A percentile compares a stretch with the other conserved stretches of the same genome.
phyloP scores from a whole-genome alignment of 495 filamentous ascomycete species.

The Penicillium nucicola region DNA sequence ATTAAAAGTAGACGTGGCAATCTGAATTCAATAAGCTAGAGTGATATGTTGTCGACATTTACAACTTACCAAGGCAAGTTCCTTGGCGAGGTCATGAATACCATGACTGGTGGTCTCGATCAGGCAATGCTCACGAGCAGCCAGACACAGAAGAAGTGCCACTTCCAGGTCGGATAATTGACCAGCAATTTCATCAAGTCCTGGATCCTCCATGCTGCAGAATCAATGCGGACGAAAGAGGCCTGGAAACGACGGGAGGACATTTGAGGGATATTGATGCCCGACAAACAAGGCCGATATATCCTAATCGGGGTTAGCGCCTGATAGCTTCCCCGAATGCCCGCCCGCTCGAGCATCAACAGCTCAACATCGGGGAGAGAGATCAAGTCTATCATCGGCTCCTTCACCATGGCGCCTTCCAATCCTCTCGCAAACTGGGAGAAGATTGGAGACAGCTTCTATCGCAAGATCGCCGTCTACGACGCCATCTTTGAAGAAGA shows the following conservation, averaged over 20 bases:
- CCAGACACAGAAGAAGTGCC: constrained; percentile 74
- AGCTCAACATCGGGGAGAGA: constrained; percentile 6
- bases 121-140: constrained; percentile 81
- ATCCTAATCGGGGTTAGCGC: constrained; percentile 16
- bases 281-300: constrained; percentile 4
- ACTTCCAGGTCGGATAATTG: constrained; percentile 85
- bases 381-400: constrained; percentile 7
- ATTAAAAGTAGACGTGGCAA: constrained; percentile 67
- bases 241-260: not conserved
- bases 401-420: constrained; percentile 37
- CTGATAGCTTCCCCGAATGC: constrained; percentile 1
- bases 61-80: constrained; percentile 62
- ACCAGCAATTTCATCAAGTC: constrained; percentile 62
- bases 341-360: constrained; percentile 8
- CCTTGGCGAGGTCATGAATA: constrained; percentile 62
- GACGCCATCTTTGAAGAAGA: constrained; percentile 88
- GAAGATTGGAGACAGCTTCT: constrained; percentile 84
- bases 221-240: not conserved
- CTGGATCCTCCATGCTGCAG: constrained; percentile 55
- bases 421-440: constrained; percentile 91
- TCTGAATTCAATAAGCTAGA: constrained; percentile 37
- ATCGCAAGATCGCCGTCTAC: constrained; percentile 90
- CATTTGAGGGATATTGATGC: constrained; percentile 2
- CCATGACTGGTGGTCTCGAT: constrained; percentile 65
- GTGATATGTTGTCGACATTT: not conserved